Conservation (phyloP, 2,329 filamentous ascomycete species). For the Fusarium verticillioides region DNA sequence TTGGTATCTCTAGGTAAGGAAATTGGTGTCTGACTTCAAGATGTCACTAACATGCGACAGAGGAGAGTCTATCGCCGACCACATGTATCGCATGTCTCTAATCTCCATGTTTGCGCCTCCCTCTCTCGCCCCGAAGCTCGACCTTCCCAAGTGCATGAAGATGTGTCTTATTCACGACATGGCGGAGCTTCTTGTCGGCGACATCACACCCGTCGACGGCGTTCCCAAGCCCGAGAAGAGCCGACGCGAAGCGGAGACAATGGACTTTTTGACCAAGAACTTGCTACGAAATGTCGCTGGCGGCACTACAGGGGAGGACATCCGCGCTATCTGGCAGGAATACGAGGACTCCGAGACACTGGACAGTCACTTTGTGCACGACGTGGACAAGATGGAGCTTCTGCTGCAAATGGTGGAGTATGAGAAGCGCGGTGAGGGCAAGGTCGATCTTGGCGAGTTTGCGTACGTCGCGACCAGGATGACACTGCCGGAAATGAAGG, state of each 20-base stretch:
- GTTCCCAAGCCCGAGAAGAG: conserved; percentile 89
- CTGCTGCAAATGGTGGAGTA: conserved; percentile 97
- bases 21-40: rapidly evolving
- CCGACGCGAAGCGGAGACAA: conserved; percentile 85
- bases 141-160: conserved; percentile 86
- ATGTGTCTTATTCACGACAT: conserved; percentile 99
- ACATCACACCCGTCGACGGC: conserved; percentile 93
- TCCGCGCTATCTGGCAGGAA: conserved; percentile 89
- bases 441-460: conserved; percentile 87
- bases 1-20: conserved; percentile 73
- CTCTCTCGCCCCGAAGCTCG: conserved; percentile 74
- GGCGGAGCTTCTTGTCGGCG: conserved; percentile 93
- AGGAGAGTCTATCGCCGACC: conserved; percentile 93
- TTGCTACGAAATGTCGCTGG: conserved; percentile 80
- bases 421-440: conserved; percentile 75
- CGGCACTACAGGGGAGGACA: conserved; percentile 74
- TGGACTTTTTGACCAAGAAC: conserved; percentile 85
- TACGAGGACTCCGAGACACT: conserved; percentile 89
- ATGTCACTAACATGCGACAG: conserved; percentile 48
- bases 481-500: conserved; percentile 78
- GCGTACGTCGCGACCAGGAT: conserved; percentile 80
- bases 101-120: conserved; percentile 92
- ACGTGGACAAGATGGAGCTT: conserved; percentile 97
- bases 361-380: conserved; percentile 91
- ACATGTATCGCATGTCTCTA: conserved; percentile 99